These are phyloP conservation scores for Coriaria nepalensis DNA, from an alignment of 306 rosid genomes.

Conservation along the genomic window DNA sequence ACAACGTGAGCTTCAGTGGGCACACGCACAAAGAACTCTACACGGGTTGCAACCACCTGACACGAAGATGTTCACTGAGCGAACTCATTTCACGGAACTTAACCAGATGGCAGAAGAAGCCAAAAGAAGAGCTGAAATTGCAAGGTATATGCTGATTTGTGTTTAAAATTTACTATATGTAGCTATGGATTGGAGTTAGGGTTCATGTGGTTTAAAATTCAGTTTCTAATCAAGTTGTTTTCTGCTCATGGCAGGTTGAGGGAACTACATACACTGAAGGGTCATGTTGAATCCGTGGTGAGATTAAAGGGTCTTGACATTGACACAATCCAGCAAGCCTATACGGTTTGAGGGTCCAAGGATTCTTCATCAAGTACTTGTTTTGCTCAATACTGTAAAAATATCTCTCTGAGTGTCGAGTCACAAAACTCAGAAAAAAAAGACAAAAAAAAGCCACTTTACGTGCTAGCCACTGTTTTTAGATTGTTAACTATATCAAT, in stretches of 20 bases:
- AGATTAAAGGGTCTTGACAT: slow-evolving; percentile 90
- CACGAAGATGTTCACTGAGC: slow-evolving; percentile 64
- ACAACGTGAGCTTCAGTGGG: slow-evolving; percentile 97
- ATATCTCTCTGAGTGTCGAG: neutral
- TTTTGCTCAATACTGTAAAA: slow-evolving; percentile 4
- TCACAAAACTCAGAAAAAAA: neutral
- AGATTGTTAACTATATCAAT: slow-evolving; percentile 1
- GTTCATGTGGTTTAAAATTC: neutral
- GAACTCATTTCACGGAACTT: slow-evolving; percentile 73
- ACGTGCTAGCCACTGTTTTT: neutral
- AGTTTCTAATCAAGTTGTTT: neutral
- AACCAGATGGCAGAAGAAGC: slow-evolving; percentile 98
- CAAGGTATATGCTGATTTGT: slow-evolving; percentile 36
- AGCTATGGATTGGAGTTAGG: too few relatives aligned
- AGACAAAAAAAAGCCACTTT: neutral
- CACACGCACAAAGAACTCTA: slow-evolving; percentile 92
- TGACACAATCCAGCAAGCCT: slow-evolving; percentile 93
- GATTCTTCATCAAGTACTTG: too few relatives aligned
- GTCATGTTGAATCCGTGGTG: slow-evolving; percentile 98
- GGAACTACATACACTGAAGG: slow-evolving; percentile 82
- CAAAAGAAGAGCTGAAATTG: slow-evolving; percentile 92
- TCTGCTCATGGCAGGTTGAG: slow-evolving; percentile 41
- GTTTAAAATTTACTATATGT: neutral
- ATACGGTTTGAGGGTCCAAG: slow-evolving; percentile 47
- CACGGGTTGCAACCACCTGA: slow-evolving; percentile 90